A percentile compares a stretch with the other conserved stretches of the same genome.
Conservation (phyloP, 768 basidiomycete genomes). For the Chalciporus chontae region DNA sequence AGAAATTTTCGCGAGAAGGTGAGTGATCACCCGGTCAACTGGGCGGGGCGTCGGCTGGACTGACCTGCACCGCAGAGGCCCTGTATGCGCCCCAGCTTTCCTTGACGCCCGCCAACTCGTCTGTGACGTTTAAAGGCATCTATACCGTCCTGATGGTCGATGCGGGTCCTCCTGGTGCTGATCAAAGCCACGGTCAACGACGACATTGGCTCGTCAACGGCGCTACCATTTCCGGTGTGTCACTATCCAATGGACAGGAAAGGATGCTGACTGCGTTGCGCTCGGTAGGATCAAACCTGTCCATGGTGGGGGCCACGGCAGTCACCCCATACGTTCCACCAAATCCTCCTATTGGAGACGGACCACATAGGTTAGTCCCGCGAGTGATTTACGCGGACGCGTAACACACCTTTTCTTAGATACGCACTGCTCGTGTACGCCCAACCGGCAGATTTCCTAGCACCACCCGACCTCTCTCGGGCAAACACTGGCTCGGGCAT, state of each 20-base stretch:
- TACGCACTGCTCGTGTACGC: conserved; percentile 65
- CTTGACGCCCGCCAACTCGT: conserved; percentile 47
- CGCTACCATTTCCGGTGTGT: conserved; percentile 46
- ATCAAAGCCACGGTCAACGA: conserved; percentile 56
- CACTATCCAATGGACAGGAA: not conserved
- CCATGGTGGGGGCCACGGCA: conserved; percentile 40
- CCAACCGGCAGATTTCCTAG: conserved; percentile 59
- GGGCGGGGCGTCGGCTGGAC: not conserved
- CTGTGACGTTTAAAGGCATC: conserved; percentile 41
- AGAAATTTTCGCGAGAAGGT: conserved; percentile 55
- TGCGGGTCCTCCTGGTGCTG: conserved; percentile 61
- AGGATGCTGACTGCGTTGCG: not conserved
- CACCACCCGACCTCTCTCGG: conserved; percentile 54
- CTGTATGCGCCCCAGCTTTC: conserved; percentile 50
- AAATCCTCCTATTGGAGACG: conserved; percentile 62
- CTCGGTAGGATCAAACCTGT: conserved; percentile 34
- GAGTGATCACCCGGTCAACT: conserved; percentile 25
- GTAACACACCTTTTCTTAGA: conserved; percentile 33
- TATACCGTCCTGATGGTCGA: conserved; percentile 78
- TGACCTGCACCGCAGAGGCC: conserved; percentile 44
- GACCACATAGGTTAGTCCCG: conserved; percentile 63
- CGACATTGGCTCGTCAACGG: conserved; percentile 82
- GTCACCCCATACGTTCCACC: conserved; percentile 73
- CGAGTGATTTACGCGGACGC: not conserved
- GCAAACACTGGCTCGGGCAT: conserved; percentile 49